Evolutionary conservation across 2,329 filamentous ascomycete species (phyloP), one percentile per base, ranked within the genome.

Genomic region (Emmonsiellopsis sp.): DNA sequence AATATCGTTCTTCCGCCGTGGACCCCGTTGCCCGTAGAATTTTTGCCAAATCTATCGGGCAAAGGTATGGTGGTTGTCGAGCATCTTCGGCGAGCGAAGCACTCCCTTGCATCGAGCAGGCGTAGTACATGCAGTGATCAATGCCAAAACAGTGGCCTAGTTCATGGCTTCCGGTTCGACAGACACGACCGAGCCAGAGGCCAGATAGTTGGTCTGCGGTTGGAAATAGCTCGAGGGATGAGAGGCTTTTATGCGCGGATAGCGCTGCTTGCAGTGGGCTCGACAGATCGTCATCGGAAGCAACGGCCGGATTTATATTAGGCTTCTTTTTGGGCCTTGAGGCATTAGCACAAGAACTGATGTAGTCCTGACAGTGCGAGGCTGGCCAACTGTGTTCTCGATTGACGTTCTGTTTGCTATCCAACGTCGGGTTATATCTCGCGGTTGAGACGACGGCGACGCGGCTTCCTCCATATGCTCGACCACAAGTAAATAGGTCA

Each of bases 61-160:
- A 68, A 7, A 69, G 60, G 55, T 68, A 68, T 15, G 65, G 63
- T 16, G 66, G 65, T 42, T 69, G 67, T 16, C 65, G 53, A 7
- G 57, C 57, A 54, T 70, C 67, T 55, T 69, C 67, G 7, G 56
- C 40, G 2, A 70, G 55, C 7, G 62, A 65, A 7, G 60, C 59
- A 10, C 57, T 67, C 16, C 65, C 63, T 45, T 70, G 67, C 65
- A 70, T 68, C 5, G 58, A 54, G 46, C 67, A 68, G 1, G 67
- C 65, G 49, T 68, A 66, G 37, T 66, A 67, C 16, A 78, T 69
- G 62, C 85, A 88, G 62, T 88, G 84, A 7, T 67, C 83, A 11
- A 88, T 73, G 0, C 79, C 81, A 38, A 88, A 76, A 61, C 83
- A 87, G 63, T 87, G 85, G 0, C 82, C 81, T 0, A 87, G 66